These are phyloP conservation scores for Komagataella pastoris DNA, from an alignment of 805 yeast genomes.

Conservation along the genomic window DNA sequence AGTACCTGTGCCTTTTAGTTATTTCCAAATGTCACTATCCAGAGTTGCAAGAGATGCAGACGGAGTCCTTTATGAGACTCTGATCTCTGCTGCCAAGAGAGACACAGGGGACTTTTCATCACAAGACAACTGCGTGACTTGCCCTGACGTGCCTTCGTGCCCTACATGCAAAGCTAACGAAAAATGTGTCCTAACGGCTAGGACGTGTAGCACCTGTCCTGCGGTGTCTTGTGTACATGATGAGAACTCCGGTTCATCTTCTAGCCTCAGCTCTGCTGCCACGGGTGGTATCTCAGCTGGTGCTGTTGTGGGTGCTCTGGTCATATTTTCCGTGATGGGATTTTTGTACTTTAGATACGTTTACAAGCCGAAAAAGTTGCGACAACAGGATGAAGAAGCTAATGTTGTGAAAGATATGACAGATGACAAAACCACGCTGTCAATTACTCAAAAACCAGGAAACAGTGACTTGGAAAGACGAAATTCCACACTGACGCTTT, in stretches of 20 bases:
- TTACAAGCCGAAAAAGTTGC: constrained; percentile 13
- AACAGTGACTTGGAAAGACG: constrained; percentile 11
- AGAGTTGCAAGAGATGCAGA: background rate
- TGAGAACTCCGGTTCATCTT: constrained; percentile 4
- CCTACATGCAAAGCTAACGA: constrained; percentile 41
- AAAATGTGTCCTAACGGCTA: constrained; percentile 39
- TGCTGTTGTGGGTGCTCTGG: constrained; percentile 43
- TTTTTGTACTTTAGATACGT: constrained; percentile 28
- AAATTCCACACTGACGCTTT: constrained; percentile 15
- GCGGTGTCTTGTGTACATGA: constrained; percentile 30
- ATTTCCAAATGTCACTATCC: background rate
- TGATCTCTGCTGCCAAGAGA: background rate
- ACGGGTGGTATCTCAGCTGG: constrained; percentile 65
- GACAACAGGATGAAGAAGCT: constrained; percentile 14
- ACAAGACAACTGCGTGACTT: constrained; percentile 12
- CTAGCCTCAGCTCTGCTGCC: constrained; percentile 9
- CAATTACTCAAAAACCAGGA: constrained; percentile 7
- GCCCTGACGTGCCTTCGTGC: constrained; percentile 27
- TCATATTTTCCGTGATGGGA: constrained; percentile 22
- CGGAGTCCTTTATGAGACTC: background rate
- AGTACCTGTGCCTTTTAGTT: background rate
- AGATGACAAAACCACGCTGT: constrained; percentile 1
- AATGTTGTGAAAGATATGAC: constrained; percentile 7
- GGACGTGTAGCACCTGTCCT: constrained; percentile 48
- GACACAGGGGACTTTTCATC: background rate